Percentiles rank a stretch among this genome's conserved stretches.
Evolutionary conservation across 805 yeast genomes (phyloP).

Genomic region (Teunomyces aglyptinius): DNA sequence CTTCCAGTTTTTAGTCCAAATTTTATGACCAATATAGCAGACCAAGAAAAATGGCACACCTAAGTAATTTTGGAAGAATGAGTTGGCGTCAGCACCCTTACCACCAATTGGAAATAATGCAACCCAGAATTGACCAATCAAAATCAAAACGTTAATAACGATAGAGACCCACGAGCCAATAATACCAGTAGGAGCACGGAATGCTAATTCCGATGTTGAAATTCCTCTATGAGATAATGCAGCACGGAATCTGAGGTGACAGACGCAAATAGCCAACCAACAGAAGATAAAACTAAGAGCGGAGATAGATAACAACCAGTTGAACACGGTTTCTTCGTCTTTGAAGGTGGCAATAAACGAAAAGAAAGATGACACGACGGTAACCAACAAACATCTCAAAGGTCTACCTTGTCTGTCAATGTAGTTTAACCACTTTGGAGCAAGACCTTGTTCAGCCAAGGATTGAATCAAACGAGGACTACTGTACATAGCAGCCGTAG

Average conservation of each 20-base stretch:
- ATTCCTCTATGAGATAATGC: slow-evolving; percentile 22
- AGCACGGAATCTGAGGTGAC: slow-evolving; percentile 30
- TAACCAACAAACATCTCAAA: slow-evolving; percentile 24
- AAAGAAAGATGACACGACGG: slow-evolving; percentile 21
- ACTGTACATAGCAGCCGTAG: slow-evolving; percentile 31
- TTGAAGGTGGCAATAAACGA: slow-evolving; percentile 32
- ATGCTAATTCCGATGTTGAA: slow-evolving; percentile 22
- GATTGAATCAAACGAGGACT: slow-evolving; percentile 25
- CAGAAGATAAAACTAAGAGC: slow-evolving; percentile 25
- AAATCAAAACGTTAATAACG: slow-evolving; percentile 21
- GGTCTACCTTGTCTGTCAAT: slow-evolving; percentile 28
- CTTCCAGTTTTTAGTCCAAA: slow-evolving; percentile 22
- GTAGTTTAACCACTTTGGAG: slow-evolving; percentile 26
- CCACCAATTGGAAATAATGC: slow-evolving; percentile 23
- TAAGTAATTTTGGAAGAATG: slow-evolving; percentile 27
- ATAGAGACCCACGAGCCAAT: slow-evolving; percentile 23
- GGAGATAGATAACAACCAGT: slow-evolving; percentile 29
- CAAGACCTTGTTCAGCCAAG: slow-evolving; percentile 27
- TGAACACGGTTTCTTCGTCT: slow-evolving; percentile 26
- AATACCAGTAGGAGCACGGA: slow-evolving; percentile 25
- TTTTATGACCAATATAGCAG: slow-evolving; percentile 24
- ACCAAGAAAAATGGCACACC: slow-evolving; percentile 22
- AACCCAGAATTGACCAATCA: slow-evolving; percentile 29
- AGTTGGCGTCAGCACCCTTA: slow-evolving; percentile 19
- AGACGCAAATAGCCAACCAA: slow-evolving; percentile 25